Evolutionary conservation across 108 stramenopile species (phyloP).

Genomic region (Discostella stelligeroides): DNA sequence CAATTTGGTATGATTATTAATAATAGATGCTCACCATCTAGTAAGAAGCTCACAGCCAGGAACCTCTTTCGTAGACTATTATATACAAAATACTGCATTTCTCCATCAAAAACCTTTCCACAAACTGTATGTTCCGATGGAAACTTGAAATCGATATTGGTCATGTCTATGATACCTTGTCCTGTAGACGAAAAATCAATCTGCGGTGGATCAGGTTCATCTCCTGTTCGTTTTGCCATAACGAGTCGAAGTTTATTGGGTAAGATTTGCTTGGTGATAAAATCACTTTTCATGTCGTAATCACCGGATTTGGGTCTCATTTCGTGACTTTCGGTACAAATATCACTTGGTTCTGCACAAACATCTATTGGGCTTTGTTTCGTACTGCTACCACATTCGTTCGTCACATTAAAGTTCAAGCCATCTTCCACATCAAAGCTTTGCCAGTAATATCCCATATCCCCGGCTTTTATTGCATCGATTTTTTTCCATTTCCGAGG

Average conservation of each 20-base stretch:
- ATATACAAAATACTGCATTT: conserved; percentile 79
- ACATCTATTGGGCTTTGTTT: conserved; percentile 83
- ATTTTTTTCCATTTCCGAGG: conserved; percentile 34
- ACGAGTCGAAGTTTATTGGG: conserved; percentile 40
- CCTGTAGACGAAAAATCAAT: conserved; percentile 83
- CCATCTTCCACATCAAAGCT: conserved; percentile 29
- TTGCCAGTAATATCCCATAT: conserved; percentile 34
- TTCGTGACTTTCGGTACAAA: conserved; percentile 40
- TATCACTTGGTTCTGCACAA: conserved; percentile 25
- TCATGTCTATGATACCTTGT: conserved; percentile 64
- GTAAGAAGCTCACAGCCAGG: conserved; percentile 46
- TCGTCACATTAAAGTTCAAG: conserved; percentile 4
- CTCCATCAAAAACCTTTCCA: conserved; percentile 73
- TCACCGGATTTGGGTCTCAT: conserved; percentile 45
- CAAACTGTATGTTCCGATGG: conserved; percentile 77
- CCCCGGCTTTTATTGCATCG: conserved; percentile 2
- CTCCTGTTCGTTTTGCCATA: conserved; percentile 43
- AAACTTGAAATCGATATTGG: conserved; percentile 85
- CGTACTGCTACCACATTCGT: conserved; percentile 48
- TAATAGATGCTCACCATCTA: conserved; percentile 25
- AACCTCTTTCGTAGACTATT: conserved; percentile 47
- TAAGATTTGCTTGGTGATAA: conserved; percentile 42
- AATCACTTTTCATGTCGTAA: conserved; percentile 37
- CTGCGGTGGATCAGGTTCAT: conserved; percentile 43
- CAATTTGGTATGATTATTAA: not conserved